These are phyloP conservation scores for Limtongia smithiae DNA, from an alignment of 805 yeast genomes.

Conservation along the genomic window DNA sequence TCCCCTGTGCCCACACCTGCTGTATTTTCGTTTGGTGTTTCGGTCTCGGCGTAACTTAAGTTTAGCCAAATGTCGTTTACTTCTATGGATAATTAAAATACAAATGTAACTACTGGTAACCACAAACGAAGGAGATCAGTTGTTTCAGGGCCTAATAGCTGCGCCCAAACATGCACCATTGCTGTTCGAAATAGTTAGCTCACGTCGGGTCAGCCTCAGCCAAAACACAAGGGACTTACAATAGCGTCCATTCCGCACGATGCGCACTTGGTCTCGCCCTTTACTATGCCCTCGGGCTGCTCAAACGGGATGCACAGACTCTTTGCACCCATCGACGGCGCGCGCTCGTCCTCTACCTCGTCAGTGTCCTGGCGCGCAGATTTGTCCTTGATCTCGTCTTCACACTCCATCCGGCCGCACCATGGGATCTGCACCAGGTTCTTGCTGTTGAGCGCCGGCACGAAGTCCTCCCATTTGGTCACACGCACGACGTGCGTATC, in stretches of 20 bases:
- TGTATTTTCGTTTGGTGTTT: too few relatives aligned
- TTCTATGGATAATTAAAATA: too few relatives aligned
- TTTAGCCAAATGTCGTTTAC: too few relatives aligned
- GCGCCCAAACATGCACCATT: constrained; percentile 95
- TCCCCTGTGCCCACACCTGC: too few relatives aligned
- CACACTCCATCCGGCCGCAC: constrained; percentile 95
- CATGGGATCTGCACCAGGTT: constrained; percentile 92
- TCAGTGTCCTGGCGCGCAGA: constrained; percentile 73
- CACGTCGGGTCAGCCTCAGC: too few relatives aligned
- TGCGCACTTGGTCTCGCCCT: constrained; percentile 75
- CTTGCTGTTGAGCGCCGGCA: constrained; percentile 85
- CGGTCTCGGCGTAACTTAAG: too few relatives aligned
- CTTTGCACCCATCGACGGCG: constrained; percentile 99
- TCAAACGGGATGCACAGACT: constrained; percentile 93
- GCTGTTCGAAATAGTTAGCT: constrained; percentile 38
- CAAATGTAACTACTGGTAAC: too few relatives aligned
- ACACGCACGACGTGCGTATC: constrained; percentile 82
- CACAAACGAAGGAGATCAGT: too few relatives aligned
- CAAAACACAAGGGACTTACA: too few relatives aligned
- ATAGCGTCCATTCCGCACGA: constrained; percentile 71
- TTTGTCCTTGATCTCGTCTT: constrained; percentile 91
- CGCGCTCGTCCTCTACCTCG: constrained; percentile 85
- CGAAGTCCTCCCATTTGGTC: constrained; percentile 86
- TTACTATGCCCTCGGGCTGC: constrained; percentile 60
- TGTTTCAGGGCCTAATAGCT: too few relatives aligned